These are phyloP conservation scores for Pseudognaphalium luteoalbum DNA, from an alignment of 129 eudicot genomes.

Conservation along the genomic window DNA sequence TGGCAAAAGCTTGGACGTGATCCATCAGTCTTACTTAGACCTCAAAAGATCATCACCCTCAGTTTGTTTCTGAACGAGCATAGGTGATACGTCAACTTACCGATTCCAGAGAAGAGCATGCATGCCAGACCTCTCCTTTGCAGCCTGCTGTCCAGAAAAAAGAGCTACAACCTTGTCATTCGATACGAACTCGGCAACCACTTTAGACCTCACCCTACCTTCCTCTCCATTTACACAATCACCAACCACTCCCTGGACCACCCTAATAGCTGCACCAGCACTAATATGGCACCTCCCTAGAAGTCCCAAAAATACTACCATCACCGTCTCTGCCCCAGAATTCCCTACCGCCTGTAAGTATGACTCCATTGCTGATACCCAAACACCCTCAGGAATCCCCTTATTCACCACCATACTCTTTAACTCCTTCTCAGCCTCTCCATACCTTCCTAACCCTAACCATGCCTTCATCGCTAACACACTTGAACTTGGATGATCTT, in stretches of 20 bases:
- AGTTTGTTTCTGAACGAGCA: neutral
- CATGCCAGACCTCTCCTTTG: slow-evolving; percentile 80
- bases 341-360: slow-evolving; percentile 83
- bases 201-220: slow-evolving; percentile 54
- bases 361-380: slow-evolving; percentile 94
- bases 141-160: slow-evolving; percentile 68
- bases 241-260: slow-evolving; percentile 72
- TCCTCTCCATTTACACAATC: slow-evolving; percentile 65
- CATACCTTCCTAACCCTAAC: slow-evolving; percentile 79
- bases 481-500: slow-evolving; percentile 89
- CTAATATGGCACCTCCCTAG: slow-evolving; percentile 80
- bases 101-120: slow-evolving; percentile 97
- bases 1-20: neutral
- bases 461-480: slow-evolving; percentile 99
- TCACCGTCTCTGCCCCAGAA: slow-evolving; percentile 77
- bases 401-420: slow-evolving; percentile 78
- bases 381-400: slow-evolving; percentile 89
- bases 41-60: neutral
- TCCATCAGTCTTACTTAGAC: slow-evolving; percentile 5
- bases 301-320: slow-evolving; percentile 83
- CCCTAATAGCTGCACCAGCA: slow-evolving; percentile 71
- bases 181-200: slow-evolving; percentile 76
- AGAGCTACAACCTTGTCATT: slow-evolving; percentile 85
- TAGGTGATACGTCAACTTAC: slow-evolving; percentile 32
- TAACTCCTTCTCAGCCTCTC: slow-evolving; percentile 89